These are phyloP conservation scores for Amanita jacksonii DNA, from an alignment of 768 basidiomycete genomes.

Conservation along the genomic window DNA sequence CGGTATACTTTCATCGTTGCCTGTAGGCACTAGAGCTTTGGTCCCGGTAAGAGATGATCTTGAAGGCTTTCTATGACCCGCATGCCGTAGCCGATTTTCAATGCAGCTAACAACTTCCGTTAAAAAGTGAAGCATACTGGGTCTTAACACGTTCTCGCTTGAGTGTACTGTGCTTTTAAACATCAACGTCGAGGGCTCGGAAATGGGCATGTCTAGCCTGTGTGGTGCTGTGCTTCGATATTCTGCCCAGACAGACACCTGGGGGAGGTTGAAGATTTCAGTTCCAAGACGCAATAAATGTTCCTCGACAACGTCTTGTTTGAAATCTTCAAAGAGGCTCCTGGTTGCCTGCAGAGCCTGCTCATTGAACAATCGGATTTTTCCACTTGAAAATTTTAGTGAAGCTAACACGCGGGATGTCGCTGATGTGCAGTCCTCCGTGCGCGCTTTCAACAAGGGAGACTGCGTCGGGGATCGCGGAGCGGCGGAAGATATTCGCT, in stretches of 20 bases:
- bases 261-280: slow-evolving; percentile 66
- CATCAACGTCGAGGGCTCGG: slow-evolving; percentile 52
- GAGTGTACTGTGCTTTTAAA: slow-evolving; percentile 87
- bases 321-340: slow-evolving; percentile 22
- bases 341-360: slow-evolving; percentile 29
- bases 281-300: slow-evolving; percentile 41
- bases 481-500: slow-evolving; percentile 46
- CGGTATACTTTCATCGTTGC: slow-evolving; percentile 10
- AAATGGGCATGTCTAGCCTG: slow-evolving; percentile 22
- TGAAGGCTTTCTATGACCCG: slow-evolving; percentile 22
- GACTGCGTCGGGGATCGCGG: slow-evolving; percentile 31
- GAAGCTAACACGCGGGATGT: slow-evolving; percentile 54
- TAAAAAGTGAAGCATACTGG: slow-evolving; percentile 78
- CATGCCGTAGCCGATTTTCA: slow-evolving; percentile 58
- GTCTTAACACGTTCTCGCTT: slow-evolving; percentile 77
- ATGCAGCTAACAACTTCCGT: slow-evolving; percentile 63
- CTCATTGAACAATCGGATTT: slow-evolving; percentile 62
- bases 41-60: slow-evolving; percentile 11
- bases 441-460: slow-evolving; percentile 6
- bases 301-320: slow-evolving; percentile 39
- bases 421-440: slow-evolving; percentile 24
- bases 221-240: slow-evolving; percentile 52
- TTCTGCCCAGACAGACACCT: slow-evolving; percentile 75
- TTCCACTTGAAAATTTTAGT: slow-evolving; percentile 77
- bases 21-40: slow-evolving; percentile 9